phyloP scores from a whole-genome alignment of 2,329 filamentous ascomycete genomes.

The Cytospora schulzeri region DNA sequence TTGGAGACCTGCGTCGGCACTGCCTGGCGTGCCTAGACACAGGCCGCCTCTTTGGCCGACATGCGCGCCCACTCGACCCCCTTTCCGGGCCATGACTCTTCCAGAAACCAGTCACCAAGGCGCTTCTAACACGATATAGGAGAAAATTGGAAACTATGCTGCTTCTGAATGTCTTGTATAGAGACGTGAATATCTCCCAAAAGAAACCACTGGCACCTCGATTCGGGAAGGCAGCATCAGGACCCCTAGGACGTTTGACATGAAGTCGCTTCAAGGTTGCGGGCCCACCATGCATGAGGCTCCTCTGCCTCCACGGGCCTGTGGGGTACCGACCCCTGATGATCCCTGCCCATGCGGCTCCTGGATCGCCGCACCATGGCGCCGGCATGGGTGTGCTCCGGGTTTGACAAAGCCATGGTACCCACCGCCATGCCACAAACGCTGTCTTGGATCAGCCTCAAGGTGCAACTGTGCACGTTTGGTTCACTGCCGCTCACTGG shows the following conservation, averaged over 20 bases:
- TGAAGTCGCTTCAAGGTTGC: conserved; percentile 18
- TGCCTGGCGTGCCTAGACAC: not conserved
- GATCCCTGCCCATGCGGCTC: conserved; percentile 27
- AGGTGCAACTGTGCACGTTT: conserved; percentile 22
- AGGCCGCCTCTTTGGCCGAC: not conserved
- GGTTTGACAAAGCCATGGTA: conserved; percentile 17
- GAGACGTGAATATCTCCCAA: conserved; percentile 4
- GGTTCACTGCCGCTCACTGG: conserved; percentile 1
- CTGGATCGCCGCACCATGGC: conserved; percentile 20
- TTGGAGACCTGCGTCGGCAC: not conserved
- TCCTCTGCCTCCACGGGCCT: conserved; percentile 18
- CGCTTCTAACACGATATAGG: conserved; percentile 5
- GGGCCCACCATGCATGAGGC: conserved; percentile 25
- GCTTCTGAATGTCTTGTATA: conserved; percentile 5
- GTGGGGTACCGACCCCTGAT: conserved; percentile 4
- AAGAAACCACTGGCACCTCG: conserved; percentile 14
- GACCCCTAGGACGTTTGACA: conserved; percentile 2
- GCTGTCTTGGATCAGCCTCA: conserved; percentile 29
- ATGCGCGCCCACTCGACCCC: not conserved
- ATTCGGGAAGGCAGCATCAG: conserved; percentile 16
- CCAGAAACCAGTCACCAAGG: not conserved
- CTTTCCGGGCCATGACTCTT: not conserved
- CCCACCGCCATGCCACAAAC: conserved; percentile 31
- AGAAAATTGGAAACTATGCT: not conserved
- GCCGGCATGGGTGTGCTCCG: conserved; percentile 12